phyloP scores from a whole-genome alignment of 2,329 filamentous ascomycete species.

The Simplicillium aogashimaense region DNA sequence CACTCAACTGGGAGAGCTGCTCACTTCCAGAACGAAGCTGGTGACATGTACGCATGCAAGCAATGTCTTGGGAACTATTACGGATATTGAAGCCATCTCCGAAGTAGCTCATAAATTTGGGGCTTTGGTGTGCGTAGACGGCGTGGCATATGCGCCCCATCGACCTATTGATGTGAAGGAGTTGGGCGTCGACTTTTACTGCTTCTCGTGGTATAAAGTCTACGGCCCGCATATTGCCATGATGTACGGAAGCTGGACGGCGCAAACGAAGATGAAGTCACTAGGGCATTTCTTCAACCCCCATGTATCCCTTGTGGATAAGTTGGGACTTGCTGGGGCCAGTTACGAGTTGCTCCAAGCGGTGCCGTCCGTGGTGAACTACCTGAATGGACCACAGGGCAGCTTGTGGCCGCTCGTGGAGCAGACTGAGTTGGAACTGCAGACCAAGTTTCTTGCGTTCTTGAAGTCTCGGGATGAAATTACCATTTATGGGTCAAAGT shows the following conservation, averaged over 20 bases:
- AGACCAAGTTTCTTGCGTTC: conserved; percentile 48
- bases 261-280: conserved; percentile 44
- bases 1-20: conserved; percentile 44
- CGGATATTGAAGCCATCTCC: conserved; percentile 48
- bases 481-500: conserved; percentile 48
- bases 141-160: conserved; percentile 68
- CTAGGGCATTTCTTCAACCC: conserved; percentile 60
- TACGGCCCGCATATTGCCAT: conserved; percentile 68
- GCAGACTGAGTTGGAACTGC: conserved; percentile 50
- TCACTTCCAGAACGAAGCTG: conserved; percentile 56
- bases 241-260: conserved; percentile 52
- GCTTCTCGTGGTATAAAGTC: conserved; percentile 77
- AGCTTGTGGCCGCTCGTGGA: conserved; percentile 40
- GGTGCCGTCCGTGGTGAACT: conserved; percentile 51
- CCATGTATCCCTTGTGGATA: conserved; percentile 48
- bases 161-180: conserved; percentile 57
- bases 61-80: conserved; percentile 65
- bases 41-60: conserved; percentile 66
- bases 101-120: conserved; percentile 35
- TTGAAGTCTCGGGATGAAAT: conserved; percentile 40
- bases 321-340: conserved; percentile 57
- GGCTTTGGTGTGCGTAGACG: conserved; percentile 63
- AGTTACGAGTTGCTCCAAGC: conserved; percentile 61
- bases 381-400: conserved; percentile 36
- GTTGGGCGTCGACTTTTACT: conserved; percentile 65